Evolutionary conservation across 306 rosid species (phyloP), one percentile per base, ranked within the genome.

Genomic region (Gynostemma pentaphyllum): DNA sequence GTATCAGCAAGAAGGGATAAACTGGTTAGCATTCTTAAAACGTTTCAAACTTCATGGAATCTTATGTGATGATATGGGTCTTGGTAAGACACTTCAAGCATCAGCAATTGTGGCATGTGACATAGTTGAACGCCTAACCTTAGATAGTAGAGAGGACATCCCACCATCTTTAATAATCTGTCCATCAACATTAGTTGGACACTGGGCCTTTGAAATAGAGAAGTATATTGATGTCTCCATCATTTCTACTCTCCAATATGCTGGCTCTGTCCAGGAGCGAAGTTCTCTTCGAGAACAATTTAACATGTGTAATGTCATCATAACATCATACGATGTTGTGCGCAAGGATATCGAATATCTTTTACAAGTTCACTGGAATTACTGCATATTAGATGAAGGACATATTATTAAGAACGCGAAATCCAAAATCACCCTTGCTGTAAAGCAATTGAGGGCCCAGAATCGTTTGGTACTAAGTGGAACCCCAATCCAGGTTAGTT

Each of bases 41-140:
- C 95, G 98, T 67, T 92, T 92, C 83, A 92, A 92, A 88, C 98
- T 92, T 84, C 98, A 92, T 88, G 98, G 98, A 75, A 92, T 92
- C 74, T 81, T 92, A 72, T 92, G 98, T 76, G 98, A 92, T 72
- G 98, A 92, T 77, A 92, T 92, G 98, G 98, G 98, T 42, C 98
- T 92, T 59, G 98, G 98, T 59, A 92, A 92, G 85, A 92, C 98
- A 69, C 94, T 92, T 71, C 98, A 92, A 72, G 94, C 98, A 69
- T 88, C 95, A 7, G 89, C 98, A 42, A 92, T 92, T 66, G 85
- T 92, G 81, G 96, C 98, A 54, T 92, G 94, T 50, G 92, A 84
- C 68, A 78, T 86, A 44, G 90, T 81, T 55, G 98, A 92, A 83
- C 78, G 45, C 68, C 85, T 52, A 15, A 39, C 80, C 72, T 27